Conservation (phyloP, 78 protist genomes). For the Protostelium mycophagum region DNA sequence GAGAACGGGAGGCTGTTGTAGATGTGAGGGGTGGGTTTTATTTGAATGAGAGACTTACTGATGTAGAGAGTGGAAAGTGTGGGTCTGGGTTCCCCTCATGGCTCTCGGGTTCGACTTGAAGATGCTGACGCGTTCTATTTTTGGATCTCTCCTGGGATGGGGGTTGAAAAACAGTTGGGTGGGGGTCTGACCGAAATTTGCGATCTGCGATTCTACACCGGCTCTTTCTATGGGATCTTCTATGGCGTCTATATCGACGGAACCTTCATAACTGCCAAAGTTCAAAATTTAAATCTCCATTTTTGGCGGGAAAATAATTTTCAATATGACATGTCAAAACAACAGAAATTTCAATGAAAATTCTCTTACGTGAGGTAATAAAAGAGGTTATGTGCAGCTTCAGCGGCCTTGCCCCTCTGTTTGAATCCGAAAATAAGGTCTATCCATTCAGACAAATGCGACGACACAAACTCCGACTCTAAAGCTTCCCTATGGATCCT, state of each 20-base stretch:
- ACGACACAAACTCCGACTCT: slow-evolving; percentile 86
- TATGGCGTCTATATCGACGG: slow-evolving; percentile 49
- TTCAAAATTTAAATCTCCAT: not conserved
- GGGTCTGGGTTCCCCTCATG: not conserved
- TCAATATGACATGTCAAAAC: not conserved
- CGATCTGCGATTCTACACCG: slow-evolving; percentile 72
- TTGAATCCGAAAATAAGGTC: slow-evolving; percentile 93
- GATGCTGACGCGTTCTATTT: slow-evolving; percentile 4
- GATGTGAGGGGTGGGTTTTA: not conserved
- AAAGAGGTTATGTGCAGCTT: slow-evolving; percentile 84
- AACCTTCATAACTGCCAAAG: slow-evolving; percentile 58
- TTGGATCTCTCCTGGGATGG: slow-evolving; percentile 45
- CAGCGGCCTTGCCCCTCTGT: slow-evolving; percentile 87
- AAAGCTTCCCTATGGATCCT: slow-evolving; percentile 81
- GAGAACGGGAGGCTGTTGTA: not conserved
- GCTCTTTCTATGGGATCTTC: slow-evolving; percentile 31
- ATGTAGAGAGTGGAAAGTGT: not conserved
- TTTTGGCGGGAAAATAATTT: too few relatives aligned
- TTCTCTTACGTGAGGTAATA: slow-evolving; percentile 72
- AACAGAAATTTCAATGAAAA: not conserved
- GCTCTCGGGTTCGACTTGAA: not conserved
- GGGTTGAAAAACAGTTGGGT: slow-evolving; percentile 78
- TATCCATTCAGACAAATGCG: slow-evolving; percentile 90
- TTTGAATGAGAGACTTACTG: not conserved
- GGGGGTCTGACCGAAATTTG: slow-evolving; percentile 97